Conservation (phyloP, 176 grass and related monocot species). For the Aegilops speltoides region DNA sequence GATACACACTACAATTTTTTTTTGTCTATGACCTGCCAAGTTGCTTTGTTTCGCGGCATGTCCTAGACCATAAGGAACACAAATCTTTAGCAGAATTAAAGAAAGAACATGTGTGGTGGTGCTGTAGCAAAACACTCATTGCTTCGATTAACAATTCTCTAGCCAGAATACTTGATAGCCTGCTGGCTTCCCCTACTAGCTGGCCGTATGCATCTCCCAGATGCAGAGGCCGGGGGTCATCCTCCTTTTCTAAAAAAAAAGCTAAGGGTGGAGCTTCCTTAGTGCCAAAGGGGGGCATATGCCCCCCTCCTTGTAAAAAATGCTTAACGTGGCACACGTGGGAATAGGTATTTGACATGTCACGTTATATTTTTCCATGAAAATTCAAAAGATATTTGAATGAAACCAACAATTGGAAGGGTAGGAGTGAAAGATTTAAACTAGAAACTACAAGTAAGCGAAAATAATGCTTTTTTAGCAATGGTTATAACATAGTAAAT, state of each 20-base stretch:
- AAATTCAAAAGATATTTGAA: neutral
- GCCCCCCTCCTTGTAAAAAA: neutral
- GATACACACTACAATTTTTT: constrained; percentile 33
- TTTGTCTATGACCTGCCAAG: neutral
- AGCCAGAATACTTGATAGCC: neutral
- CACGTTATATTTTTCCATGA: neutral
- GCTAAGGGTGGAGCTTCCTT: neutral
- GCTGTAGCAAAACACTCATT: neutral
- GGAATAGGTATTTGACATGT: neutral
- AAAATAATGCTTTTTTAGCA: neutral
- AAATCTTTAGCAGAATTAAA: neutral
- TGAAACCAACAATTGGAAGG: neutral
- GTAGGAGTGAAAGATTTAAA: neutral
- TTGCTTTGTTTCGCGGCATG: constrained; percentile 33
- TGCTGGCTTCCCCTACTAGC: neutral
- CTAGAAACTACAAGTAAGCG: neutral
- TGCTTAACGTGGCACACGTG: neutral
- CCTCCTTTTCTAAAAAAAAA: too few species aligned
- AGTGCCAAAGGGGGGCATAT: neutral
- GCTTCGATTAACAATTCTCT: neutral
- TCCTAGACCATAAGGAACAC: neutral
- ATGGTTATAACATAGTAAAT: neutral
- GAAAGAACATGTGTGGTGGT: neutral
- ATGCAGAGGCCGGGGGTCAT: too few species aligned
- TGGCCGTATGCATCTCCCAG: too few species aligned